Conservation (phyloP, 2,329 filamentous ascomycete species). For the Calonectria pauciramosa region DNA sequence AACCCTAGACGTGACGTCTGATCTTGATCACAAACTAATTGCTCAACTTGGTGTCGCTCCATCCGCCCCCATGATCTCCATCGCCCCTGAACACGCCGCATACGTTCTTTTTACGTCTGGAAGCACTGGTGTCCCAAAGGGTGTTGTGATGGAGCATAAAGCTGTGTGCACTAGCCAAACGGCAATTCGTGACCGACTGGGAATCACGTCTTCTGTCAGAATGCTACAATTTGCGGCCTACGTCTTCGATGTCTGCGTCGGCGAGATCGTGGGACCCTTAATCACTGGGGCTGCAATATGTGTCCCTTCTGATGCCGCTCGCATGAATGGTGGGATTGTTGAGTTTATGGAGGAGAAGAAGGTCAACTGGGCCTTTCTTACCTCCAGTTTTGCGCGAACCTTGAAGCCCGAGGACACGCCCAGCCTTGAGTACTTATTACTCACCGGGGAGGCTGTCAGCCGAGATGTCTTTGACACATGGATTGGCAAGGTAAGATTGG, state of each 20-base stretch:
- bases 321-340: background rate
- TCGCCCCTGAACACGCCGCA: background rate
- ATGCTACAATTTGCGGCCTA: background rate
- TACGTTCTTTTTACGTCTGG: background rate
- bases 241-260: background rate
- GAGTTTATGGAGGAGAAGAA: background rate
- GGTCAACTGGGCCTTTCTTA: background rate
- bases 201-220: background rate
- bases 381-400: slow-evolving; percentile 14
- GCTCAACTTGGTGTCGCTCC: background rate
- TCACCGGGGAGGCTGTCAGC: slow-evolving; percentile 9
- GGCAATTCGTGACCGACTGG: background rate
- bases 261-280: background rate
- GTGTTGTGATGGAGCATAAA: background rate
- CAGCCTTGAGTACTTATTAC: background rate
- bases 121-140: background rate
- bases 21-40: background rate
- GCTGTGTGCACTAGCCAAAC: background rate
- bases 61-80: background rate
- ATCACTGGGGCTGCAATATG: background rate
- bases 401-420: slow-evolving; percentile 4
- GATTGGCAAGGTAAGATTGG: background rate
- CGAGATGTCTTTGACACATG: background rate
- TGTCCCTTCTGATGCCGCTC: background rate
- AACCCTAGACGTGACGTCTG: background rate